Percentiles rank a stretch among this genome's conserved stretches.
phyloP scores from a whole-genome alignment of 2,329 filamentous ascomycete species.

The Didymella glomerata region DNA sequence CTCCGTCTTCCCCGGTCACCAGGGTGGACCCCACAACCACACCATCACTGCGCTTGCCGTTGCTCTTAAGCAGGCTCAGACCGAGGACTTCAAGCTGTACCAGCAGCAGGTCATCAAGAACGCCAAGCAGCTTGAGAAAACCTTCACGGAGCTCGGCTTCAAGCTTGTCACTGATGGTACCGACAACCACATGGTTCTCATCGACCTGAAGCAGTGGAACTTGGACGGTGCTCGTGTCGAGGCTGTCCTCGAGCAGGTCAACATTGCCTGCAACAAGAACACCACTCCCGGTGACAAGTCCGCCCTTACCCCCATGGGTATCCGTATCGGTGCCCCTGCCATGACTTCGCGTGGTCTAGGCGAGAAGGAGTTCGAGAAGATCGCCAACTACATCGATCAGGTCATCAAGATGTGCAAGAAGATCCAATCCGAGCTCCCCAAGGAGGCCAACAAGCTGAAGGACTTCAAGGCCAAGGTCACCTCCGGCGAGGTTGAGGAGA shows the following conservation, averaged over 20 bases:
- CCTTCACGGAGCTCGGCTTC: conserved; percentile 72
- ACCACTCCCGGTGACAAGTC: conserved; percentile 95
- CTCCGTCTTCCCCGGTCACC: conserved; percentile 97
- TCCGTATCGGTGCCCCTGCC: conserved; percentile 93
- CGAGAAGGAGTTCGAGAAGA: conserved; percentile 81
- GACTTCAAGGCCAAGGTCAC: conserved; percentile 97
- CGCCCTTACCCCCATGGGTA: conserved; percentile 88
- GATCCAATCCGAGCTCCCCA: conserved; percentile 83
- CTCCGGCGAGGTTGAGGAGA: conserved; percentile 78
- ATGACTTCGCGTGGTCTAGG: conserved; percentile 97
- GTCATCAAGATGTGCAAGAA: conserved; percentile 90
- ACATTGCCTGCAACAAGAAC: conserved; percentile 99
- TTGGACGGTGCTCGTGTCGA: conserved; percentile 92
- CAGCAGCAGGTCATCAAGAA: conserved; percentile 91
- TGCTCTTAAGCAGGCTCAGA: conserved; percentile 90
- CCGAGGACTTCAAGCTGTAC: conserved; percentile 89
- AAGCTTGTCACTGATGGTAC: conserved; percentile 92
- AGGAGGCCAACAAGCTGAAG: conserved; percentile 99
- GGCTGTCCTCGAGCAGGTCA: conserved; percentile 87
- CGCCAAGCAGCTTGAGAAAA: conserved; percentile 85
- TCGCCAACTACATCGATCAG: conserved; percentile 87
- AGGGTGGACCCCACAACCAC: conserved; percentile 98
- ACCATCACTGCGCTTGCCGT: conserved; percentile 96
- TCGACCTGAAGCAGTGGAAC: conserved; percentile 87
- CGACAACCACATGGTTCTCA: conserved; percentile 94